Evolutionary conservation across 2,329 filamentous ascomycete genomes (phyloP), one percentile per base, ranked within the genome.

Genomic region (Phialophora verrucosa): DNA sequence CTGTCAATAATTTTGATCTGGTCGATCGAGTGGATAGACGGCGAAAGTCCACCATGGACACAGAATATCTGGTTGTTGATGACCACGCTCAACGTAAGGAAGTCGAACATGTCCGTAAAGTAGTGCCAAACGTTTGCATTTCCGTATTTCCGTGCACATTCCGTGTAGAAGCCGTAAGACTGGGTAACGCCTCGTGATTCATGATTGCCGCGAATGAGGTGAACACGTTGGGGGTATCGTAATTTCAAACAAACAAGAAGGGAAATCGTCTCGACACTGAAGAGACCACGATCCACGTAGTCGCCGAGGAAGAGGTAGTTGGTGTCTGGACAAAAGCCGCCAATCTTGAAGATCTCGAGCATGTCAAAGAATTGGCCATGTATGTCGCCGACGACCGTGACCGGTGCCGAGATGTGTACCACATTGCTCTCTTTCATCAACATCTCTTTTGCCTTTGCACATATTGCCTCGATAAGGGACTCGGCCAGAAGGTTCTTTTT

Each of bases 341-440:
- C 95, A 75, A 99, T 99, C 80, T 93, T 93, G 82, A 99, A 99
- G 73, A 99, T 98, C 84, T 99, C 95, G 72, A 99, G 95, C 82
- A 99, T 88, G 79, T 99, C 95, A 80, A 94, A 98, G 82, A 99
- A 99, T 80, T 99, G 95, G 66, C 95, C 95, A 79, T 99, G 95
- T 73, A 99, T 99, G 78, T 99, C 95, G 72, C 95, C 95, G 47
- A 99, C 95, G 10, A 99, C 95, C 17, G 95, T 99, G 66, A 99
- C 92, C 1, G 95, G 95, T 35, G 95, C 93, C 74, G 89, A 88
- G 69, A 99, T 96, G 79, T 99, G 95, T 67, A 99, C 95, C 69
- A 99, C 95, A 81, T 99, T 99, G 86, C 94, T 98, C 87, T 99
- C 95, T 77, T 96, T 94, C 95, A 99, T 99, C 73, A 99, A 86